Conservation (phyloP, 1,284 basidiomycete genomes). For the Boletus smithii region DNA sequence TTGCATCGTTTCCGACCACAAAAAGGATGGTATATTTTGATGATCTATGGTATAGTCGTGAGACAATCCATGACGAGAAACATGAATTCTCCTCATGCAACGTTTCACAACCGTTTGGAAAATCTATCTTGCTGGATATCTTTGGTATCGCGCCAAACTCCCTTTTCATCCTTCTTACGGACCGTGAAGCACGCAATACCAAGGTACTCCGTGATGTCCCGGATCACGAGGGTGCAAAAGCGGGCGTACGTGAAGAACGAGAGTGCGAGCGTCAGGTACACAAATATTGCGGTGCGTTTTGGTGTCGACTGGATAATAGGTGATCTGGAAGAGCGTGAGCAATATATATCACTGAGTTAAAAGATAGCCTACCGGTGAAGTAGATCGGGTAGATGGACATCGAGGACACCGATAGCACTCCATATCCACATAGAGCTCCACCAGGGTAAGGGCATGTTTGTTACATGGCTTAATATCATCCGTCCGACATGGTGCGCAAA, state of each 20-base stretch:
- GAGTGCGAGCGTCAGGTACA: constrained; percentile 65
- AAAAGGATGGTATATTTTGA: constrained; percentile 3
- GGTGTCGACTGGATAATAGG: constrained; percentile 70
- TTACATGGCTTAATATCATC: constrained; percentile 93
- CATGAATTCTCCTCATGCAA: background rate
- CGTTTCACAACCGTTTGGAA: constrained; percentile 22
- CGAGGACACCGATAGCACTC: constrained; percentile 74
- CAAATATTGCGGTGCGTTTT: constrained; percentile 58
- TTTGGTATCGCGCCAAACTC: constrained; percentile 59
- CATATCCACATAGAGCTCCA: constrained; percentile 88
- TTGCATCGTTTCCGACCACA: background rate
- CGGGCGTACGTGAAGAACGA: constrained; percentile 73
- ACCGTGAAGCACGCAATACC: constrained; percentile 92
- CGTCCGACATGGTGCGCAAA: constrained; percentile 87
- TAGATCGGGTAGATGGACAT: constrained; percentile 75
- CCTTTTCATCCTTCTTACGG: constrained; percentile 71
- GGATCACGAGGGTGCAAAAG: constrained; percentile 80
- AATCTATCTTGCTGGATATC: constrained; percentile 27
- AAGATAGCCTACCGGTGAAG: constrained; percentile 53
- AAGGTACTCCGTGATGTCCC: constrained; percentile 82
- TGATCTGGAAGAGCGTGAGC: constrained; percentile 37
- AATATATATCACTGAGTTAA: background rate
- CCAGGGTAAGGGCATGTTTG: constrained; percentile 78
- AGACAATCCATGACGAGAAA: background rate
- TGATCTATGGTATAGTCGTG: constrained; percentile 2